Evolutionary conservation across 192 early-diverging fungal species (phyloP), one percentile per base, ranked within the genome.

Genomic region (Coemansia sp.): DNA sequence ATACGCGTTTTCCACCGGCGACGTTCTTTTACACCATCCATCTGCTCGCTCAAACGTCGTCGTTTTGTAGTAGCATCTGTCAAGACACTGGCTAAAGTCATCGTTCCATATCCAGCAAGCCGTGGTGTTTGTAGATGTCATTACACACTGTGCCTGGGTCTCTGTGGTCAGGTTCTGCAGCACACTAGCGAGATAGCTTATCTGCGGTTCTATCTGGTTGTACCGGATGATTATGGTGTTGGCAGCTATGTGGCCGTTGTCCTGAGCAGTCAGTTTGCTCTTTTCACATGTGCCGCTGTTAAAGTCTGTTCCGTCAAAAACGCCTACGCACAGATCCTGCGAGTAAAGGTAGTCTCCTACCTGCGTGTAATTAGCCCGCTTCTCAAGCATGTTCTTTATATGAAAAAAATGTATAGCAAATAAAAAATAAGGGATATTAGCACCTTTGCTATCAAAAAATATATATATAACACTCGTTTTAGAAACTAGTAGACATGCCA

Each of bases 61-160:
- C 1, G 18, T 18, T 2, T 66, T 16, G 36, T 74, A 74, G 30
- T 61, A 67, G 48, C 33, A 65, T 11, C 77, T 60, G 12, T 45
- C 31, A 14, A 66, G 28, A 29, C 72, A 74, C 56, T 57, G 25
- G 7, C 58, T 56, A 22, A 80, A 61, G 10, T 32, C 45, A 20
- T 18, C 56, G 38, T 74, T 58, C 77, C 77, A 80, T 7, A 80
- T 22, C 77, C 77, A 80, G 63, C 77, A 80, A 0, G 77, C 72
- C 0, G 77, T 74, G 22, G 64, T 38, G 11, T 73, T 71, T 1
- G 10, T n/a, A 29, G 49, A 54, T 4, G 77, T 80, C 77, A 80
- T 80, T 0, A 80, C 68, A 38, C 77, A 80, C 72, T 80, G 77
- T 14, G 77, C 77, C 52, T 73, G 72, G 17, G 72, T 74, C 4